phyloP scores from a whole-genome alignment of 495 filamentous ascomycete species.

The Tuber microsphaerosporum region DNA sequence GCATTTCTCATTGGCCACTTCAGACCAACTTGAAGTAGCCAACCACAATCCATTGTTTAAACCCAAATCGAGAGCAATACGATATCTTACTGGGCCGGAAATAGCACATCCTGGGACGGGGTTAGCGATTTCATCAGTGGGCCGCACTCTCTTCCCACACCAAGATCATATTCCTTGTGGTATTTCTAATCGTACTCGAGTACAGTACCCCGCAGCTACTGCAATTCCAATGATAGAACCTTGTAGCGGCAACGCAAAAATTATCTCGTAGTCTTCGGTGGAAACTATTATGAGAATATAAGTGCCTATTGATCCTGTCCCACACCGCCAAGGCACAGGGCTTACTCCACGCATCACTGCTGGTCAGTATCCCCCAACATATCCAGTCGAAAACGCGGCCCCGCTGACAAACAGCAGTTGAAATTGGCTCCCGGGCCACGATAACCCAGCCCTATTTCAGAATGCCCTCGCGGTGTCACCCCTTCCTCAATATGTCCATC shows the following conservation, averaged over 20 bases:
- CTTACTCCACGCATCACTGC: background rate
- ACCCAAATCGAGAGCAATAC: no score
- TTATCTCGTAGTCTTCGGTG: no score
- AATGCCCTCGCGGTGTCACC: background rate
- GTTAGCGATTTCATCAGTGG: no score
- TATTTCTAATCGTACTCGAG: no score
- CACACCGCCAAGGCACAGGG: background rate
- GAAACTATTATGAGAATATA: background rate
- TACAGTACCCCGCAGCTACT: background rate
- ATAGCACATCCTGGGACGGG: no score
- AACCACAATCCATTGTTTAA: no score
- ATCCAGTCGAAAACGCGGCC: background rate
- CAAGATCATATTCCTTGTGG: background rate
- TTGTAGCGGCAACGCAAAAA: background rate
- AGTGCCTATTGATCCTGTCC: background rate
- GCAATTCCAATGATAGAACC: background rate
- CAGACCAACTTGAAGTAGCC: no score
- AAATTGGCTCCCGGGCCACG: background rate
- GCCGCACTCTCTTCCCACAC: background rate
- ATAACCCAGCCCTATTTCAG: background rate
- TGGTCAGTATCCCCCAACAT: background rate
- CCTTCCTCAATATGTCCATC: background rate
- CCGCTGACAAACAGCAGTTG: background rate
- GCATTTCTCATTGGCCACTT: no score
- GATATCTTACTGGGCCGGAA: no score